A percentile compares a stretch with the other conserved stretches of the same genome.
These are phyloP conservation scores for Blastosporella zonata DNA, from an alignment of 1,284 basidiomycete species.

Conservation along the genomic window DNA sequence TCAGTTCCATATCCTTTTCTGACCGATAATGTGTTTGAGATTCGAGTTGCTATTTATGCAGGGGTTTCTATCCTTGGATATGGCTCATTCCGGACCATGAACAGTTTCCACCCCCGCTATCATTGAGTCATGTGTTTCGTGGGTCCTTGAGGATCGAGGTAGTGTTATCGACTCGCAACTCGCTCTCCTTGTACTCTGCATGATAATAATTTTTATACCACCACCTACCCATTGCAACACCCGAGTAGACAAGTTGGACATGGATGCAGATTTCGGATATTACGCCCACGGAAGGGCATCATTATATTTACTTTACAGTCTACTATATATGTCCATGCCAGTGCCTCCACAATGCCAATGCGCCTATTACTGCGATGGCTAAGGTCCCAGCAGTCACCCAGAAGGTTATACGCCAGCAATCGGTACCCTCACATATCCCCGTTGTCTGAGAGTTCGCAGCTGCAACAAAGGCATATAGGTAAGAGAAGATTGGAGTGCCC, in stretches of 20 bases:
- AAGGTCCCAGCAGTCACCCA: slow-evolving; percentile 44
- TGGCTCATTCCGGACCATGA: slow-evolving; percentile 54
- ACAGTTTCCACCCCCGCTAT: slow-evolving; percentile 35
- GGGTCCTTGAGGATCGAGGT: too few species aligned
- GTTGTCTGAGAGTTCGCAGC: slow-evolving; percentile 40
- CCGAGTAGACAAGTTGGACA: too few species aligned
- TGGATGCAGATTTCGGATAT: too few species aligned
- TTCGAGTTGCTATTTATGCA: slow-evolving; percentile 62
- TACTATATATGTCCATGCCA: slow-evolving; percentile 56
- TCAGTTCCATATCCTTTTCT: slow-evolving; percentile 83
- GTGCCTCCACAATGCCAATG: slow-evolving; percentile 52
- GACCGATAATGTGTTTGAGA: slow-evolving; percentile 50
- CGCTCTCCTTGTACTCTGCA: too few species aligned
- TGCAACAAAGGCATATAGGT: slow-evolving; percentile 68
- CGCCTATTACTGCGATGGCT: slow-evolving; percentile 39
- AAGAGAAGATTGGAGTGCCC: slow-evolving; percentile 72
- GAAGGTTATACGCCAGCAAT: slow-evolving; percentile 69
- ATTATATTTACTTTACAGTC: background rate
- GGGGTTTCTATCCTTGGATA: slow-evolving; percentile 52
- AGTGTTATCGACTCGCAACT: too few species aligned
- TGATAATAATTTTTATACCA: too few species aligned
- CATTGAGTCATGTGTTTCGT: background rate
- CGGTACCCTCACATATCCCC: slow-evolving; percentile 49
- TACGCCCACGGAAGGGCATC: too few species aligned
- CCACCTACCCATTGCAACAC: too few species aligned